Evolutionary conservation across 495 filamentous ascomycete species (phyloP).

Genomic region (Thermothielavioides terrestris): DNA sequence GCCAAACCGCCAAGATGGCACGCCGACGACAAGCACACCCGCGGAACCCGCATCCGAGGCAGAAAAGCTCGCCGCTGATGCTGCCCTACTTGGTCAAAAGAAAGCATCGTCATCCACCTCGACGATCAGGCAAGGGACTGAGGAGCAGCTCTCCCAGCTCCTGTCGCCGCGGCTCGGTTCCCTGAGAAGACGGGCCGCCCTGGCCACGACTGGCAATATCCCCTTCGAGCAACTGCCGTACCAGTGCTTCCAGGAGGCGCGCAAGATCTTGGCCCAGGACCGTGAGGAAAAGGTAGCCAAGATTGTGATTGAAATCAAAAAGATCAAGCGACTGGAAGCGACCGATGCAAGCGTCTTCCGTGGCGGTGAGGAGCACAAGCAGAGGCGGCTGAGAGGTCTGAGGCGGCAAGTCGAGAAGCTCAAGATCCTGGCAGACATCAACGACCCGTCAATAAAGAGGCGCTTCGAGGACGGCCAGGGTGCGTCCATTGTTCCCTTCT

Average conservation of each 20-base stretch:
- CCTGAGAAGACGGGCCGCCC: constrained; percentile 69
- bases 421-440: constrained; percentile 88
- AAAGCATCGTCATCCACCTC: constrained; percentile 20
- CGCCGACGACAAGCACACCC: constrained; percentile 20
- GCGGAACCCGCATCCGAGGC: not conserved
- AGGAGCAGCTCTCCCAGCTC: constrained; percentile 48
- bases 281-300: constrained; percentile 68
- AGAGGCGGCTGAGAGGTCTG: constrained; percentile 61
- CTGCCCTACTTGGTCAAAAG: constrained; percentile 9
- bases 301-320: constrained; percentile 50
- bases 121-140: constrained; percentile 40
- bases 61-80: constrained; percentile 11
- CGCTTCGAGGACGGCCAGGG: constrained; percentile 88
- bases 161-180: constrained; percentile 64
- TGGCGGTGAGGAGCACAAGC: constrained; percentile 52
- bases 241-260: constrained; percentile 95
- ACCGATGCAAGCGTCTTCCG: constrained; percentile 47
- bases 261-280: constrained; percentile 71
- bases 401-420: constrained; percentile 64
- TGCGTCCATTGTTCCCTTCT: constrained; percentile 40
- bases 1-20: constrained; percentile 32
- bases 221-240: constrained; percentile 92
- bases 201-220: constrained; percentile 58
- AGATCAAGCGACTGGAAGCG: constrained; percentile 51
- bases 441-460: constrained; percentile 90